Conservation (phyloP, 331 rosid species). For the Quercus phellos region DNA sequence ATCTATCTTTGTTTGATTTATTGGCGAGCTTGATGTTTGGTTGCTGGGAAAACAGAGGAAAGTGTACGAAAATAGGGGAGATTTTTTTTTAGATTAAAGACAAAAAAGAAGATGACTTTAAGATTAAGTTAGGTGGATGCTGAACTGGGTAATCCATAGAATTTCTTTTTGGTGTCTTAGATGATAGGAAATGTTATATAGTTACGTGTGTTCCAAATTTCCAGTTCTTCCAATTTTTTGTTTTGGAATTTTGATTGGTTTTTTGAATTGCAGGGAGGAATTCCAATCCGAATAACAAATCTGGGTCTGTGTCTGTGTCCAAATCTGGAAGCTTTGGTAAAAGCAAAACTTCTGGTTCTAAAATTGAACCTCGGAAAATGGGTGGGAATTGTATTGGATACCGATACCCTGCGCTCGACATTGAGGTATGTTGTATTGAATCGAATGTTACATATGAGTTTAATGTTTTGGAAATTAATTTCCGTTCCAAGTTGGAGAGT, state of each 20-base stretch:
- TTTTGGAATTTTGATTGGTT: constrained; percentile 22
- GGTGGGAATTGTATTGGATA: constrained; percentile 36
- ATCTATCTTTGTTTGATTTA: background rate
- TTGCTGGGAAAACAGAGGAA: background rate
- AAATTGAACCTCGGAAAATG: constrained; percentile 23
- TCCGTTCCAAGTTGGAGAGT: background rate
- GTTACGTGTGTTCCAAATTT: background rate
- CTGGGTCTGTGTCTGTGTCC: constrained; percentile 21
- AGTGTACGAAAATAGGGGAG: background rate
- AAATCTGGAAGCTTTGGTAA: constrained; percentile 37
- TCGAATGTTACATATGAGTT: background rate
- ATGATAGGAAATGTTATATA: background rate
- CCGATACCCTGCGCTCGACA: constrained; percentile 30
- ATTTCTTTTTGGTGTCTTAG: background rate
- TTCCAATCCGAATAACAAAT: constrained; percentile 25
- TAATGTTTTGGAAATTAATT: background rate
- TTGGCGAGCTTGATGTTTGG: background rate
- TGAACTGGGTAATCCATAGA: background rate
- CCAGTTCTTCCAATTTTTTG: constrained; percentile 2
- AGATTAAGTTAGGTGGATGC: background rate
- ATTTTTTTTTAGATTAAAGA: background rate
- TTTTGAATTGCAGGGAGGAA: constrained; percentile 52
- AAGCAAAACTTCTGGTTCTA: constrained; percentile 42
- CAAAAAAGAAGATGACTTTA: background rate
- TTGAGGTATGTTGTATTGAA: constrained; percentile 29